Conservation (phyloP, 768 basidiomycete species). For the Candolleomyces eurysporus region DNA sequence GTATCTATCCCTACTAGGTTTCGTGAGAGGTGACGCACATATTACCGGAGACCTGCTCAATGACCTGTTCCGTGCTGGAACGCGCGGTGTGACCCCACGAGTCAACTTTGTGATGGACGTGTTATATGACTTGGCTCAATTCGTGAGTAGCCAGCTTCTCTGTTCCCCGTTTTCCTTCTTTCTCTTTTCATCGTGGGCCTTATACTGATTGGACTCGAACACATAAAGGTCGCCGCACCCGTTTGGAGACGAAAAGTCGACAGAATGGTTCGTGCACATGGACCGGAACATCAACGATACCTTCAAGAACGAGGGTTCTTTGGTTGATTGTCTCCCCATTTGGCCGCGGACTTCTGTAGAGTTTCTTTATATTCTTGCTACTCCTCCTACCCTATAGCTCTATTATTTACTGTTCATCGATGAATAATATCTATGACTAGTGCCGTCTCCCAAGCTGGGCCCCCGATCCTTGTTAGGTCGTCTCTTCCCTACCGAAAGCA, state of each 20-base stretch:
- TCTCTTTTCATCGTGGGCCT: background rate
- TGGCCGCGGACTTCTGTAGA: too few species aligned
- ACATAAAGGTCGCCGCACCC: background rate
- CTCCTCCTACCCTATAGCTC: too few species aligned
- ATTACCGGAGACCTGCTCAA: slow-evolving; percentile 74
- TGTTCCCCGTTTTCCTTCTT: too few species aligned
- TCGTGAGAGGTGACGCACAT: slow-evolving; percentile 67
- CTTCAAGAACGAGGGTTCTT: background rate
- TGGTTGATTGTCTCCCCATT: too few species aligned
- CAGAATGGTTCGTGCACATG: background rate
- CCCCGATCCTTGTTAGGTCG: too few species aligned
- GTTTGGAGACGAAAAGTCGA: background rate
- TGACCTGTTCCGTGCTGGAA: slow-evolving; percentile 63
- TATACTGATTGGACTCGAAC: too few species aligned
- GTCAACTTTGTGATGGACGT: slow-evolving; percentile 62
- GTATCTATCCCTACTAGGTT: slow-evolving; percentile 38
- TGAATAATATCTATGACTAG: too few species aligned
- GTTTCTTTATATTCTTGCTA: too few species aligned
- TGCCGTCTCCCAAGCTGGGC: too few species aligned
- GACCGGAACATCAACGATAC: background rate
- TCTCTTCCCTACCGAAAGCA: too few species aligned
- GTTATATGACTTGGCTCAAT: slow-evolving; percentile 42
- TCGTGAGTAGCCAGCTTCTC: slow-evolving; percentile 30
- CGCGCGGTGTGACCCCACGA: slow-evolving; percentile 60
- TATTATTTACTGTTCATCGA: too few species aligned